These are phyloP conservation scores for Eurotiales sp. DNA, from an alignment of 2,329 filamentous ascomycete species.

Conservation along the genomic window DNA sequence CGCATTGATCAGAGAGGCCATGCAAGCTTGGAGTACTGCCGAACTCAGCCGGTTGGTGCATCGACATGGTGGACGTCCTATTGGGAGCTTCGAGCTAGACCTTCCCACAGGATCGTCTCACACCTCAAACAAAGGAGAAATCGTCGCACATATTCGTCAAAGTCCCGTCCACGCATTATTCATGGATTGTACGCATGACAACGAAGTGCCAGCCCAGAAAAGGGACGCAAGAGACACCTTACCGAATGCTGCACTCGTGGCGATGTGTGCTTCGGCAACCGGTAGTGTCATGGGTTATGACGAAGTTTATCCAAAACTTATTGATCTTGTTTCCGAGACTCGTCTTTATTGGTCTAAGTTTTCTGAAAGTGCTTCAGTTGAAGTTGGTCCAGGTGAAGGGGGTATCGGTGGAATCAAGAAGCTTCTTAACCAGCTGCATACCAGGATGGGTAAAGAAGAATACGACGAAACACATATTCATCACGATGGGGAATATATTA, in stretches of 20 bases:
- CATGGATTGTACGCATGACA: constrained; percentile 99
- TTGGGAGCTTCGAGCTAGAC: constrained; percentile 96
- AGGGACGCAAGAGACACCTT: constrained; percentile 90
- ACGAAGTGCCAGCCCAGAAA: constrained; percentile 93
- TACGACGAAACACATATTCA: constrained; percentile 96
- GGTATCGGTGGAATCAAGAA: constrained; percentile 91
- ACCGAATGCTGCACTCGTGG: constrained; percentile 87
- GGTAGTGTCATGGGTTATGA: constrained; percentile 98
- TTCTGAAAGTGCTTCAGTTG: constrained; percentile 52
- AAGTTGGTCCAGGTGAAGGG: constrained; percentile 65
- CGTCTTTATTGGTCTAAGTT: constrained; percentile 76
- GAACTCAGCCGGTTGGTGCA: constrained; percentile 92
- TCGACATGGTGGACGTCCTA: constrained; percentile 85
- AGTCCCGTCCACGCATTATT: constrained; percentile 89
- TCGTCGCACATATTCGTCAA: constrained; percentile 77
- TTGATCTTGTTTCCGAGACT: constrained; percentile 91
- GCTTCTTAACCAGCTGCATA: constrained; percentile 90
- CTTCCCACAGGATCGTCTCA: constrained; percentile 62
- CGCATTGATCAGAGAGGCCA: constrained; percentile 90
- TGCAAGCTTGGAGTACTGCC: constrained; percentile 95
- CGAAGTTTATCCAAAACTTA: constrained; percentile 86
- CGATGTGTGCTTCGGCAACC: constrained; percentile 91
- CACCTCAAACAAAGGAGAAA: constrained; percentile 48
- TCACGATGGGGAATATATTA: constrained; percentile 93
- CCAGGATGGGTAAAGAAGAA: constrained; percentile 88